Conservation (phyloP, 305 asterid genomes). For the Euphrasia arctica region DNA sequence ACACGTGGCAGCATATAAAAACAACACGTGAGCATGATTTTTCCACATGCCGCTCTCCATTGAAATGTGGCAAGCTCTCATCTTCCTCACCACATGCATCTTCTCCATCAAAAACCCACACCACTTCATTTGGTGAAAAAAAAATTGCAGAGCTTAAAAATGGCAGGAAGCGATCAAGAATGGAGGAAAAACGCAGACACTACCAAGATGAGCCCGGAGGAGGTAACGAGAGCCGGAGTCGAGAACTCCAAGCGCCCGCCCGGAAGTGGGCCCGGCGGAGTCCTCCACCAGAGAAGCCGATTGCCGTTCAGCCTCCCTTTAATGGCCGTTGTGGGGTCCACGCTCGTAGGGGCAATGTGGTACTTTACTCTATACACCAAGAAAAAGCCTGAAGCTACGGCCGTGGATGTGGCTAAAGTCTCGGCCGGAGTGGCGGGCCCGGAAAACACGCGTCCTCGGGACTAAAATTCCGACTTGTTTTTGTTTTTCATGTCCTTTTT, state of each 20-base stretch:
- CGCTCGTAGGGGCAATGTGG: slow-evolving; percentile 43
- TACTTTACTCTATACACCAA: slow-evolving; percentile 50
- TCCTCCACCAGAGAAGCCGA: slow-evolving; percentile 52
- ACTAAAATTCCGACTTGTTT: background rate
- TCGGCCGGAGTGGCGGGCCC: slow-evolving; percentile 40
- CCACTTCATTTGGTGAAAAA: too few relatives aligned
- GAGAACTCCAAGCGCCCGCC: slow-evolving; percentile 47
- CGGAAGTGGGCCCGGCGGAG: slow-evolving; percentile 43
- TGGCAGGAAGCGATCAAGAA: slow-evolving; percentile 40
- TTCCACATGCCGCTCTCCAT: too few relatives aligned
- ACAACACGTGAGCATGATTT: too few relatives aligned
- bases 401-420: slow-evolving; percentile 43
- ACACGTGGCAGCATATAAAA: too few relatives aligned
- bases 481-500: background rate
- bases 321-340: slow-evolving; percentile 36
- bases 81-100: too few relatives aligned
- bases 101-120: too few relatives aligned
- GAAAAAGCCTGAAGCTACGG: slow-evolving; percentile 52
- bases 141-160: background rate
- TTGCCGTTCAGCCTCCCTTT: slow-evolving; percentile 42
- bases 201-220: slow-evolving; percentile 75
- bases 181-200: slow-evolving; percentile 70
- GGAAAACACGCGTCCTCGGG: background rate
- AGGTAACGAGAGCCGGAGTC: slow-evolving; percentile 43
- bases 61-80: too few relatives aligned